A percentile compares a stretch with the other conserved stretches of the same genome.
Conservation (phyloP, 2,329 filamentous ascomycete genomes). For the Calonectria pauciramosa region DNA sequence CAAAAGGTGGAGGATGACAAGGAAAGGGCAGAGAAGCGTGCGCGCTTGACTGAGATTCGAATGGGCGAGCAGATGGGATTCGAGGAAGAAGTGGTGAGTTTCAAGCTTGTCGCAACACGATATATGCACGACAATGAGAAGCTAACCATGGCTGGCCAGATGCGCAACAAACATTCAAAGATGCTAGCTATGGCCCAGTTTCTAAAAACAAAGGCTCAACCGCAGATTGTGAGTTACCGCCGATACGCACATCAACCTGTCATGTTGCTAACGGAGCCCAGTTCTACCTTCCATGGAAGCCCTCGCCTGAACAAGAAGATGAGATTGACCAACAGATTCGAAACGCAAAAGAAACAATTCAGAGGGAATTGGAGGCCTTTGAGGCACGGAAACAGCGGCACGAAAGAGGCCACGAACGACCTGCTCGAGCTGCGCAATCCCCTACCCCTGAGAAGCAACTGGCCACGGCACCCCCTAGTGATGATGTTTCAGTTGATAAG, state of each 20-base stretch:
- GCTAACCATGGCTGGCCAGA: slow-evolving; percentile 64
- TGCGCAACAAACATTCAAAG: slow-evolving; percentile 81
- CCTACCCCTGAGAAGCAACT: slow-evolving; percentile 32
- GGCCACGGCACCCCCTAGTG: slow-evolving; percentile 22
- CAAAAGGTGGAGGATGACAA: slow-evolving; percentile 80
- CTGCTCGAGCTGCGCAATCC: slow-evolving; percentile 7
- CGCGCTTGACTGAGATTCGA: slow-evolving; percentile 72
- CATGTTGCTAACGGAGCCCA: slow-evolving; percentile 52
- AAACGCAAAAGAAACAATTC: slow-evolving; percentile 73
- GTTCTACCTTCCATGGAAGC: slow-evolving; percentile 90
- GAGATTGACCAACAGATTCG: slow-evolving; percentile 78
- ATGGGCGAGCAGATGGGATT: slow-evolving; percentile 79
- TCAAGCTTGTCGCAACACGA: background rate
- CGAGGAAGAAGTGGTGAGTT: slow-evolving; percentile 82
- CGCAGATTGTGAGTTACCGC: slow-evolving; percentile 78
- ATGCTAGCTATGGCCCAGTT: slow-evolving; percentile 80
- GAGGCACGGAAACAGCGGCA: slow-evolving; percentile 61
- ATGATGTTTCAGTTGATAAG: slow-evolving; percentile 25
- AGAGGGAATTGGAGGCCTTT: slow-evolving; percentile 75
- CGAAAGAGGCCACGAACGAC: slow-evolving; percentile 40
- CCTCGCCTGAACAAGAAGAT: slow-evolving; percentile 77
- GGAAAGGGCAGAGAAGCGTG: slow-evolving; percentile 74
- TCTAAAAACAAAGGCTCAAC: slow-evolving; percentile 78
- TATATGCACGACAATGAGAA: background rate
- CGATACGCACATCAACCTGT: background rate